phyloP scores from a whole-genome alignment of 78 protist species.

The Creolimax fragrantissima region DNA sequence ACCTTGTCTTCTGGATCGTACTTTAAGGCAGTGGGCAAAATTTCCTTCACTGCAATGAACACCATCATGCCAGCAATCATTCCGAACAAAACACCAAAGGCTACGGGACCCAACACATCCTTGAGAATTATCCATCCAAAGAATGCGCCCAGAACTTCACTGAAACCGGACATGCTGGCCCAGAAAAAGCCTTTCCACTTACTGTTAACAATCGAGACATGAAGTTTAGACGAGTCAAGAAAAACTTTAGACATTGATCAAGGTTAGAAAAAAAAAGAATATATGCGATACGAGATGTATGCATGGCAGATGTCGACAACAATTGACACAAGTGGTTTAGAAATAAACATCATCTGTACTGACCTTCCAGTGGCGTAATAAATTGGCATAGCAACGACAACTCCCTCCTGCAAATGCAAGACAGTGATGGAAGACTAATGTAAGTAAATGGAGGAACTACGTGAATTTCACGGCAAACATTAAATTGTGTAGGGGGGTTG shows the following conservation, averaged over 20 bases:
- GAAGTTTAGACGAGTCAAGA: too few species aligned
- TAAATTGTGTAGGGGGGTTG: neutral
- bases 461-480: neutral
- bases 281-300: neutral
- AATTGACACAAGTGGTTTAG: too few species aligned
- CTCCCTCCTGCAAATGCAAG: constrained; percentile 25
- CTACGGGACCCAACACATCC: neutral
- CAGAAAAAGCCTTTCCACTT: constrained; percentile 38
- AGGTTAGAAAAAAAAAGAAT: neutral
- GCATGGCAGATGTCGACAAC: too few species aligned
- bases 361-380: constrained; percentile 45
- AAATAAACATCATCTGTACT: too few species aligned
- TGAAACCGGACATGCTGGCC: constrained; percentile 45
- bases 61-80: constrained; percentile 64
- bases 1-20: neutral
- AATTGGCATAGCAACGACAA: constrained; percentile 58
- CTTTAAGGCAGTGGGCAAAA: constrained; percentile 45
- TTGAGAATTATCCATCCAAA: constrained; percentile 37
- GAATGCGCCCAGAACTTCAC: constrained; percentile 54
- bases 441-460: neutral
- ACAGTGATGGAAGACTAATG: neutral
- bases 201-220: neutral
- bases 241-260: neutral
- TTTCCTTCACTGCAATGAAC: constrained; percentile 36
- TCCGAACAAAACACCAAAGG: constrained; percentile 38